A percentile compares a stretch with the other conserved stretches of the same genome.
Conservation (phyloP, 2,329 filamentous ascomycete species). For the Xylaria sp. region DNA sequence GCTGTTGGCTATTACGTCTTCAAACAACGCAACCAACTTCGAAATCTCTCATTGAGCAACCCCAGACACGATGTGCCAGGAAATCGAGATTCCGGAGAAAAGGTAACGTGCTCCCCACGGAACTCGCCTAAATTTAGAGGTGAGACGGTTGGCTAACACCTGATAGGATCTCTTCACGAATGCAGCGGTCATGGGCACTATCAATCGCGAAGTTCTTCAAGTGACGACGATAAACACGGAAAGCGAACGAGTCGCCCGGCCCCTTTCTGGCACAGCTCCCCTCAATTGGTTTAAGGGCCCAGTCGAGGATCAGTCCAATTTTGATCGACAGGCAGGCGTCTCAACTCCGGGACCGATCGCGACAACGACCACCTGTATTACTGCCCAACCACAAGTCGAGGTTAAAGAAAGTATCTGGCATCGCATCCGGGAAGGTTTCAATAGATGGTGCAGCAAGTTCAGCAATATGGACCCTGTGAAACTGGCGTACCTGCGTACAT, state of each 20-base stretch:
- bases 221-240: constrained; percentile 47
- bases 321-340: constrained; percentile 15
- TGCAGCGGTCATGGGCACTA: constrained; percentile 49
- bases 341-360: constrained; percentile 38
- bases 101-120: constrained; percentile 37
- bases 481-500: constrained; percentile 68
- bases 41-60: constrained; percentile 62
- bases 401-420: constrained; percentile 25
- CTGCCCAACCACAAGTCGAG: constrained; percentile 42
- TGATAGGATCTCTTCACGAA: constrained; percentile 46
- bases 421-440: constrained; percentile 39
- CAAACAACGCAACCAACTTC: constrained; percentile 61
- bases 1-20: constrained; percentile 70
- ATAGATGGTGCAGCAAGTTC: constrained; percentile 47
- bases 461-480: constrained; percentile 65
- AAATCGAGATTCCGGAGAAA: constrained; percentile 48
- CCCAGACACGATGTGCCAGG: constrained; percentile 41
- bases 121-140: background rate
- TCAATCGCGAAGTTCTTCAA: constrained; percentile 47
- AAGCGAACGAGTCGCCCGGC: constrained; percentile 33
- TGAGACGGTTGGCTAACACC: constrained; percentile 9
- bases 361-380: constrained; percentile 47
- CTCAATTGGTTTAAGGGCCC: constrained; percentile 48
- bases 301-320: constrained; percentile 32
- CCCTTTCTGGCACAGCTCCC: constrained; percentile 32